phyloP scores from a whole-genome alignment of 192 early-diverging fungal species.

The Chytriomyces sp. region DNA sequence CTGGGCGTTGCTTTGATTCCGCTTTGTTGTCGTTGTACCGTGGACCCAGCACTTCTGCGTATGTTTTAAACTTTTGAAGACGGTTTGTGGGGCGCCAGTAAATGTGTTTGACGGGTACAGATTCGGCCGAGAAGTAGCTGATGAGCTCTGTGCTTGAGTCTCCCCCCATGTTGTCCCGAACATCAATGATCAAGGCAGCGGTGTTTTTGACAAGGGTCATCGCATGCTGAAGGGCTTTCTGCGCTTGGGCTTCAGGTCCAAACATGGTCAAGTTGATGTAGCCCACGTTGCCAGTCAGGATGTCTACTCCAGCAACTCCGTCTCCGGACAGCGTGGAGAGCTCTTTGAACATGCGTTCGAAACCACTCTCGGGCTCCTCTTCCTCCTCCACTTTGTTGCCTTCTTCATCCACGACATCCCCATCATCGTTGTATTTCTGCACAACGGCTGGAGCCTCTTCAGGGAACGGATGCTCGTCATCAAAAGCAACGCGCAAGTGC shows the following conservation, averaged over 20 bases:
- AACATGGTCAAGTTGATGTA: slow-evolving; percentile 21
- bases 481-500: slow-evolving; percentile 1
- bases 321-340: slow-evolving; percentile 7
- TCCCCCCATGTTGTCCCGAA: not conserved
- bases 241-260: not conserved
- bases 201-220: slow-evolving; percentile 28
- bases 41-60: not conserved
- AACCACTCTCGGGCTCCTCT: slow-evolving; percentile 11
- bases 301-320: slow-evolving; percentile 11
- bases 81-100: not conserved
- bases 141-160: not conserved
- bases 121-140: not conserved
- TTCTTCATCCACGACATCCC: slow-evolving; percentile 21
- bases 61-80: not conserved
- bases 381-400: slow-evolving; percentile 18
- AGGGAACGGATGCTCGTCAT: not conserved
- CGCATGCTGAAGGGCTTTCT: not conserved
- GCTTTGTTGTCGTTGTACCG: not conserved
- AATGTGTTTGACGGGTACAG: not conserved
- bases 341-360: not conserved
- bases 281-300: slow-evolving; percentile 28
- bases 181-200: slow-evolving; percentile 30
- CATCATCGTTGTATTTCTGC: not conserved
- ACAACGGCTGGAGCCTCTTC: not conserved
- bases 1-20: not conserved